These are phyloP conservation scores for Incumbomyces lentus DNA, from an alignment of 2,329 filamentous ascomycete species.

Conservation along the genomic window DNA sequence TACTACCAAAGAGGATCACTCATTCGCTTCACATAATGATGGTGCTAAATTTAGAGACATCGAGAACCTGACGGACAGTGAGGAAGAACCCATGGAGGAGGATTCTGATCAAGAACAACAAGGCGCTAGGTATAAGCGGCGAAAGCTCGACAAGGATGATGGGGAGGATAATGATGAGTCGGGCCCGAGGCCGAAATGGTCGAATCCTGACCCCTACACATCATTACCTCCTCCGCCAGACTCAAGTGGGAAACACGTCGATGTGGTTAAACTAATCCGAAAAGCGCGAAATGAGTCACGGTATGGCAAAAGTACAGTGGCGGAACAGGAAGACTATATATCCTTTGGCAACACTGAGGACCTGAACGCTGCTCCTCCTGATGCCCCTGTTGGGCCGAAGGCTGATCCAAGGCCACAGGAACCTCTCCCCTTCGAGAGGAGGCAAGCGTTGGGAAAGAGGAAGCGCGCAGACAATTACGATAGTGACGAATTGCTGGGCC, in stretches of 20 bases:
- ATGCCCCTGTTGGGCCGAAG: slow-evolving; percentile 29
- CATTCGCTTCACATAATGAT: background rate
- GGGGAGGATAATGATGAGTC: slow-evolving; percentile 9
- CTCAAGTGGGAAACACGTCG: slow-evolving; percentile 61
- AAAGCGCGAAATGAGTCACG: slow-evolving; percentile 63
- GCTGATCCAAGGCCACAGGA: slow-evolving; percentile 3
- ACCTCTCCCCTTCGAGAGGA: background rate
- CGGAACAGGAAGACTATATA: slow-evolving; percentile 66
- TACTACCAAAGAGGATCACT: background rate
- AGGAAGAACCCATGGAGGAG: slow-evolving; percentile 36
- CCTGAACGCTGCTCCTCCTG: slow-evolving; percentile 23
- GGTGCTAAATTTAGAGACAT: slow-evolving; percentile 21
- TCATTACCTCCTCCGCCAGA: slow-evolving; percentile 72
- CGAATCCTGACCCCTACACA: slow-evolving; percentile 90
- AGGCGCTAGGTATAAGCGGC: slow-evolving; percentile 27
- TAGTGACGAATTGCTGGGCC: slow-evolving; percentile 63
- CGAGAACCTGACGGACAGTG: slow-evolving; percentile 34
- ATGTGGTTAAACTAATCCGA: slow-evolving; percentile 82
- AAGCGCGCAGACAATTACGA: slow-evolving; percentile 5
- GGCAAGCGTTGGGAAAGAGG: background rate
- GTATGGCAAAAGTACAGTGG: slow-evolving; percentile 34
- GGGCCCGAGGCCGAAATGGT: slow-evolving; percentile 62
- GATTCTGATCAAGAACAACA: slow-evolving; percentile 26
- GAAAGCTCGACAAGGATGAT: slow-evolving; percentile 25
- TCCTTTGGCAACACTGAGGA: slow-evolving; percentile 55